Evolutionary conservation across 192 early-diverging fungal species (phyloP).

Genomic region (Cladochytrium replicatum): DNA sequence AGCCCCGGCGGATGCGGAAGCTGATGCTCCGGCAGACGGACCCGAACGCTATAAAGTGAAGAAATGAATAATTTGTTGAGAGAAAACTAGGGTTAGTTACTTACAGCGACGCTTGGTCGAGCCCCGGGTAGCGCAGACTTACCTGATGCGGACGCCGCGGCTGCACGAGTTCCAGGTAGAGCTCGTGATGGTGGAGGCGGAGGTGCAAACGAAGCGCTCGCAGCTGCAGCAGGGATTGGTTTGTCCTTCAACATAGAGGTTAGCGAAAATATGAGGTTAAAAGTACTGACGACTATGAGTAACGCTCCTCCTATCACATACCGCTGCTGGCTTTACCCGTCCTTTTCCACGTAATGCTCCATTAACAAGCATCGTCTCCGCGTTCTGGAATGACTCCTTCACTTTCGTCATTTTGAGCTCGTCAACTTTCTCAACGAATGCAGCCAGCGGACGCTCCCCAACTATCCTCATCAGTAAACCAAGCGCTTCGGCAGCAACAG

Average conservation of each 20-base stretch:
- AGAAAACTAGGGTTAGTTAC: no score
- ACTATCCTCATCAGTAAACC: slow-evolving; percentile 86
- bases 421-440: slow-evolving; percentile 75
- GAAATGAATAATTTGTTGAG: no score
- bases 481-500: slow-evolving; percentile 71
- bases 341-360: not conserved
- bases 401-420: slow-evolving; percentile 81
- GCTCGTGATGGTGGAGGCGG: not conserved
- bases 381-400: slow-evolving; percentile 78
- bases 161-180: not conserved
- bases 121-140: no score
- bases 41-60: not conserved
- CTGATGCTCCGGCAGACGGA: slow-evolving; percentile 20
- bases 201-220: not conserved
- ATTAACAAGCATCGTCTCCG: slow-evolving; percentile 36
- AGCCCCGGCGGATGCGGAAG: slow-evolving; percentile 24
- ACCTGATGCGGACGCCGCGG: not conserved
- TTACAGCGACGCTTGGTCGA: no score
- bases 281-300: no score
- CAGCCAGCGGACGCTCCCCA: slow-evolving; percentile 55
- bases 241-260: not conserved
- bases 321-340: not conserved
- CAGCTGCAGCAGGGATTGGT: not conserved
- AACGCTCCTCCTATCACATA: no score
- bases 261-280: not conserved